Evolutionary conservation across 495 filamentous ascomycete genomes (phyloP), one percentile per base, ranked within the genome.

Genomic region (Sporormia fimetaria): DNA sequence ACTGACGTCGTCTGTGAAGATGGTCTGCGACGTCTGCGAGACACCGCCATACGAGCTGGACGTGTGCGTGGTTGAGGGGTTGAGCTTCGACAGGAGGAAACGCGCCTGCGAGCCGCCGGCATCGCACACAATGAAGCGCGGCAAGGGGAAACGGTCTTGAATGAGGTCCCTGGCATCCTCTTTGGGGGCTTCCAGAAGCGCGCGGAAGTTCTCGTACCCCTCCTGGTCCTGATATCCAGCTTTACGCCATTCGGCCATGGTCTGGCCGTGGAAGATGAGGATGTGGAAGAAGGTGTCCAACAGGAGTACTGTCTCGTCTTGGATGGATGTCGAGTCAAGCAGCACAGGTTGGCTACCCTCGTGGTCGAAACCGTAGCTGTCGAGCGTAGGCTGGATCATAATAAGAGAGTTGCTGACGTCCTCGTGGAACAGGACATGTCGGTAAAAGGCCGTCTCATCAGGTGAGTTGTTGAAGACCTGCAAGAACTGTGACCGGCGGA

Each of bases 281-380:
- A 99, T 96, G 59, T 96, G 92, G 78, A 99, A 99, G 69, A 96
- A 99, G 11, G 87, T 95, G 54, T 99, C 92, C 25, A 99, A 76
- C 9, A 99, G 76, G 33, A 99, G 75, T 46, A 96, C 87, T 46
- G 94, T 88, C 15, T 85, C 80, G 10, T 87, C 82, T 52, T 95
- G 88, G 53, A 99, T 96, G 15, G 83, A 92, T 26, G 86, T 87
- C 12, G 90, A 96, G 60, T 99, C 92, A 22, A 99, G 72, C 14
- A 99, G 65, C 20, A 99, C 92, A 2, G 92, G 87, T 44, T 85
- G 76, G 44, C 81, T 75, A 15, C 84, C 85, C 44, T 96, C 88
- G 48, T 87, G 83, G 43, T 96, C 88, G 52, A 96, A 83, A 6
- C 87, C 93, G 62, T 99, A 99, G 11, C 87, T 92, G 62, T 99